Base-by-base conservation (phyloP, 2,329 filamentous ascomycete species). In the Tympanopsis confertula region DNA sequence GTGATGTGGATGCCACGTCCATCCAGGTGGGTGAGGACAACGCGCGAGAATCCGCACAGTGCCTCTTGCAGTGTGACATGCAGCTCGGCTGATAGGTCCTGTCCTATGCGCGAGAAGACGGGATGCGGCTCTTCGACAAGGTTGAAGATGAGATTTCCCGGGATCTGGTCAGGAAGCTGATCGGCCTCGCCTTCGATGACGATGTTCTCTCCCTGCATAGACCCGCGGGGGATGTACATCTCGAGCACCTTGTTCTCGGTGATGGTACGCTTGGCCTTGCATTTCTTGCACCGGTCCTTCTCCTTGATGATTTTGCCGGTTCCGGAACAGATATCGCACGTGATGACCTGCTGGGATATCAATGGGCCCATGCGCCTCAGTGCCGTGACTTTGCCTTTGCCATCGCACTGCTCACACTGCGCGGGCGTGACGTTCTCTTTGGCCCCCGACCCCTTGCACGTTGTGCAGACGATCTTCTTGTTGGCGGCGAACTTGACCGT, bases 231-330 rank as follows among this genome's bases (percentile, higher is more conserved):
- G 42, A 98, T 94, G 64, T 96, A 96, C 38, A 98, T 81, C 63
- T 98, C 91, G 42, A 98, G 69, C 3, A 89, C 84, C 66, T 96
- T 98, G 61, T 85, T 91, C 61, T 91, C 84, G 50, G 87, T 82
- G 33, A 78, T 77, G 13, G 86, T 87, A 44, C 86, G 76, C 59
- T 84, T 85, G 52, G 91, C 91, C 65, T 96, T 96, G 76, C 91
- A 98, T 68, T 91, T 95, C 71, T 93, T 94, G 71, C 91, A 98
- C 55, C 86, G 86, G 54, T 98, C 91, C 68, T 96, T 96, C 54
- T 94, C 86, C 59, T 89, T 89, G 65, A 79, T 94, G 53, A 88
- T 78, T 53, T 80, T 78, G 4, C 91, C 91, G n/a, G 78, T 74
- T 22, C 88, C 89, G 42, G 79, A 71, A 62, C 91, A 98, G 51